phyloP scores from a whole-genome alignment of 108 stramenopile species.

The Hondaea fermentalgiana region DNA sequence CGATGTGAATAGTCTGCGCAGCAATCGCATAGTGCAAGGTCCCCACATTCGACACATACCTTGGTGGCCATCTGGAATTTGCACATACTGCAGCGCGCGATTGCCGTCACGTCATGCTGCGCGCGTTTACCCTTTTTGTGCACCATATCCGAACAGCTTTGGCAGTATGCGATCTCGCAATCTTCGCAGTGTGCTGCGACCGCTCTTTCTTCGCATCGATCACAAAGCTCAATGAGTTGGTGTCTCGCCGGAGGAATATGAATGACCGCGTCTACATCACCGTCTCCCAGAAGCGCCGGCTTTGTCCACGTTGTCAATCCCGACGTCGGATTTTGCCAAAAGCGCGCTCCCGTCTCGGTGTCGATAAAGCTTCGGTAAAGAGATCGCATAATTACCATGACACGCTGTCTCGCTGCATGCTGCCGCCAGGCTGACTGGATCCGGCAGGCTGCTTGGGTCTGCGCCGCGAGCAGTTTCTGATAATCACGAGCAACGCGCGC shows the following conservation, averaged over 20 bases:
- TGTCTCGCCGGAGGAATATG: background rate
- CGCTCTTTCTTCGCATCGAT: background rate
- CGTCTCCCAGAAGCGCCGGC: background rate
- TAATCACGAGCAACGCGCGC: background rate
- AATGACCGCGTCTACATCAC: background rate
- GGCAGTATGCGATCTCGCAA: background rate
- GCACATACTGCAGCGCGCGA: background rate
- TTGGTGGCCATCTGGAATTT: background rate
- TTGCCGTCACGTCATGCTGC: background rate
- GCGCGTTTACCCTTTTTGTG: background rate
- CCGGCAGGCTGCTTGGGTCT: background rate
- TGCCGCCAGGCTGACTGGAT: background rate
- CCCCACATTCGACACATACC: background rate
- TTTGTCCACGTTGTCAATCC: background rate
- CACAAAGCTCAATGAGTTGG: background rate
- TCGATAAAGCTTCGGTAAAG: background rate
- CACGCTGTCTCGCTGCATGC: background rate
- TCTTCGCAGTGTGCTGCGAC: background rate
- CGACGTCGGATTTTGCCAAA: background rate
- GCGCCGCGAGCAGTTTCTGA: background rate
- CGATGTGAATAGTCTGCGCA: constrained; percentile 10
- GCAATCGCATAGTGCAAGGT: background rate
- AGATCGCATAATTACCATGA: background rate
- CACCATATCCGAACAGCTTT: background rate
- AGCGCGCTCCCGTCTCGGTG: background rate